Percentiles rank a stretch among this genome's conserved stretches.
Evolutionary conservation across 2,329 filamentous ascomycete species (phyloP).

Genomic region (Talaromyces atroroseus): DNA sequence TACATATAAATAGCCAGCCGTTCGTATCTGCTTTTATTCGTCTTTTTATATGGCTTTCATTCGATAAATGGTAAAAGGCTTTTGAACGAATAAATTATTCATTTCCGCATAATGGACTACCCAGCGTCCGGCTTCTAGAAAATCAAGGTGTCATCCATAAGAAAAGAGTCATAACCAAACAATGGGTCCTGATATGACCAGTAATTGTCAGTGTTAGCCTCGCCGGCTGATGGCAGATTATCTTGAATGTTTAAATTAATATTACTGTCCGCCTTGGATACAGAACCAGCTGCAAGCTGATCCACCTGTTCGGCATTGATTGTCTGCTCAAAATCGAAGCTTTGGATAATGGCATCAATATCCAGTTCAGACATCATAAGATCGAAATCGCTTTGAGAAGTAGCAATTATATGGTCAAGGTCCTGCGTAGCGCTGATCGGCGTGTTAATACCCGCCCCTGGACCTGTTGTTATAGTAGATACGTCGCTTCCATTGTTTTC

Average conservation of each 20-base stretch:
- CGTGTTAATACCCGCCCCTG: background rate
- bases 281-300: background rate
- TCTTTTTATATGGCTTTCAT: background rate
- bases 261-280: background rate
- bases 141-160: background rate
- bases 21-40: too few species aligned
- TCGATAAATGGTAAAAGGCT: background rate
- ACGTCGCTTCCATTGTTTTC: background rate
- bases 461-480: background rate
- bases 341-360: slow-evolving; percentile 24
- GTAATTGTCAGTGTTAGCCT: background rate
- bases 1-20: too few species aligned
- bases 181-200: slow-evolving; percentile 6
- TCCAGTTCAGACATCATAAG: slow-evolving; percentile 19
- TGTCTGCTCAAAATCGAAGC: slow-evolving; percentile 18
- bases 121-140: background rate
- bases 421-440: background rate
- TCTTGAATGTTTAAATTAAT: background rate
- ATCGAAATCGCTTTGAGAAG: slow-evolving; percentile 1
- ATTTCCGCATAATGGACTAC: background rate
- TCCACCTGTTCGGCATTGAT: background rate
- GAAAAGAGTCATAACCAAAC: slow-evolving; percentile 10
- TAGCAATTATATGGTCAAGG: background rate
- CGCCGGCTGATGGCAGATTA: background rate
- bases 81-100: background rate